These are phyloP conservation scores for Cytospora paraplurivora DNA, from an alignment of 2,329 filamentous ascomycete species.

Conservation along the genomic window DNA sequence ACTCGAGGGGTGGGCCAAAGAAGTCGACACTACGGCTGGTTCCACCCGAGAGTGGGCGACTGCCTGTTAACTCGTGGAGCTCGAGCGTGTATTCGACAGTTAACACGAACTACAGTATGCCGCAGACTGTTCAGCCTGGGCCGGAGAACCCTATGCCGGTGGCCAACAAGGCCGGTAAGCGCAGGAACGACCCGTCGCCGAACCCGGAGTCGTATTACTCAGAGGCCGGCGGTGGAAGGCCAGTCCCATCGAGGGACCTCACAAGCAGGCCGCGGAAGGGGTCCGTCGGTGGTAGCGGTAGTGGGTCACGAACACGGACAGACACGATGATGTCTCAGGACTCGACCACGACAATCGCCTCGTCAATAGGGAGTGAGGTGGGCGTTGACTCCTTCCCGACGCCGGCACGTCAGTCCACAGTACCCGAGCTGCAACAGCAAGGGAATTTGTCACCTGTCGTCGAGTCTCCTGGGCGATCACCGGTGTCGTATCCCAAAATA, in stretches of 20 bases:
- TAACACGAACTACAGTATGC: constrained; percentile 35
- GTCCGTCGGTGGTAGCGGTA: background rate
- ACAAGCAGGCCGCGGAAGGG: constrained; percentile 24
- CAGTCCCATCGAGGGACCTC: constrained; percentile 8
- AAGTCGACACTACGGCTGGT: constrained; percentile 25
- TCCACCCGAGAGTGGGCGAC: constrained; percentile 23
- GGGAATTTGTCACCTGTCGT: constrained; percentile 51
- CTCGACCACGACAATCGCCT: constrained; percentile 45
- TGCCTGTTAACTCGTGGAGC: constrained; percentile 32
- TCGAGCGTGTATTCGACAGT: constrained; percentile 42
- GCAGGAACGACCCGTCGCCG: constrained; percentile 5
- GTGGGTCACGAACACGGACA: constrained; percentile 14
- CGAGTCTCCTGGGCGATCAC: constrained; percentile 47
- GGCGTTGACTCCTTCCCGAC: constrained; percentile 19
- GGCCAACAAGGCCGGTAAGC: constrained; percentile 3
- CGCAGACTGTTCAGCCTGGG: constrained; percentile 30
- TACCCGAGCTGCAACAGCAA: constrained; percentile 27
- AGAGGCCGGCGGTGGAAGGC: background rate
- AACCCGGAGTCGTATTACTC: constrained; percentile 17
- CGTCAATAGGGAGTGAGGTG: constrained; percentile 28
- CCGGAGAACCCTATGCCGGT: constrained; percentile 31
- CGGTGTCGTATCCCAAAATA: constrained; percentile 36
- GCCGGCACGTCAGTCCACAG: constrained; percentile 7
- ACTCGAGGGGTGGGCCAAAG: background rate
- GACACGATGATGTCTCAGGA: constrained; percentile 36